Conservation (phyloP, 2,329 filamentous ascomycete species). For the Phoma sp. region DNA sequence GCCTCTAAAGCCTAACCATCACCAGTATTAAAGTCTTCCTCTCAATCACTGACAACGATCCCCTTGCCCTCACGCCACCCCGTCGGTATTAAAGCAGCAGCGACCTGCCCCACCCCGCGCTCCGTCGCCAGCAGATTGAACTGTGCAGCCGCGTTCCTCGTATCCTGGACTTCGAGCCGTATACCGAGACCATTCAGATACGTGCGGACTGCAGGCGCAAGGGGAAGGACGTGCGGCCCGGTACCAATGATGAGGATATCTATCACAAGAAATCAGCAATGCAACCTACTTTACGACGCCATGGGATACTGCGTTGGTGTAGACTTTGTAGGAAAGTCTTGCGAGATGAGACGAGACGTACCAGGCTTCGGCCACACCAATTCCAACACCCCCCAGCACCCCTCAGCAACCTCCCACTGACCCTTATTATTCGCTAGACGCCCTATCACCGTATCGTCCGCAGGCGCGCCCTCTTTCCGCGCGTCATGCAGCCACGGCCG, state of each 20-base stretch:
- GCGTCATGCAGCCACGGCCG: constrained; percentile 72
- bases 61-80: constrained; percentile 69
- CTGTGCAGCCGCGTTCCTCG: constrained; percentile 89
- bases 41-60: constrained; percentile 11
- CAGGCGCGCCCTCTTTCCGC: constrained; percentile 33
- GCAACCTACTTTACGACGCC: no score
- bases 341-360: constrained; percentile 55
- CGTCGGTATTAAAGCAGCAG: constrained; percentile 85
- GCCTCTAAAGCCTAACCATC: no score
- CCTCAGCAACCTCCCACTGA: constrained; percentile 77
- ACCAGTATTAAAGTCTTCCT: constrained; percentile 18
- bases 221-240: constrained; percentile 75
- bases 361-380: constrained; percentile 88
- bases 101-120: constrained; percentile 82
- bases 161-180: constrained; percentile 87
- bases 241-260: constrained; percentile 91
- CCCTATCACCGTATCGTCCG: constrained; percentile 34
- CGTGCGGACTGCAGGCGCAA: constrained; percentile 76
- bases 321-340: no score
- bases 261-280: no score
- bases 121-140: constrained; percentile 97
- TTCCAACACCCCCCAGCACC: constrained; percentile 77
- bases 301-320: no score
- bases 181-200: constrained; percentile 81
- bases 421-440: constrained; percentile 76